Evolutionary conservation across 495 filamentous ascomycete species (phyloP), one percentile per base, ranked within the genome.

Genomic region (Neurospora discreta): DNA sequence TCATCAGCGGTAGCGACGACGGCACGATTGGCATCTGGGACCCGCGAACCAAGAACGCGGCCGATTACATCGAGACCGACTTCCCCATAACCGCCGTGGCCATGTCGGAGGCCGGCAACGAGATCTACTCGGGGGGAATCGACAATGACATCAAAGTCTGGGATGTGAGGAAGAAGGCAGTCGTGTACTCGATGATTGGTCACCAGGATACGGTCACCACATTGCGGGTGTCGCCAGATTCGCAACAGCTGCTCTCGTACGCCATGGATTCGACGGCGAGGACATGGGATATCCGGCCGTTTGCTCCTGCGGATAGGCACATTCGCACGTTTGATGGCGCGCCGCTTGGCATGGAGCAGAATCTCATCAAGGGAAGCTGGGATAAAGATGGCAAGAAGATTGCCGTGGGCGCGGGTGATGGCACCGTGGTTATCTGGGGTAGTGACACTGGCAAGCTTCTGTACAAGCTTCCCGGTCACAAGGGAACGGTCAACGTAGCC

Each of bases 111-210:
- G 93, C 93, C 20, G 95, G 95, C 18, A 97, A 95, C 78, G 96
- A 99, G 81, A 87, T 99, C 8, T 99, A 94, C 79, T 94, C 91
- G 20, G 95, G 95, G 42, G 92, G 94, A 11, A 98, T 99, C 71
- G 95, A 98, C 79, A 97, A 98, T 75, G 93, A 96, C 71, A 97
- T 99, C 78, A 94, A 96, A 78, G 92, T 95, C 8, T 99, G 95
- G 93, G 96, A 99, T 82, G 80, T 98, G 72, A 89, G 96, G 74
- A 98, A 97, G 82, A 93, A 94, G 78, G 88, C 89, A 0, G 87
- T 97, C 1, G 88, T 91, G 10, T 97, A 97, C 78, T 89, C 92
- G 3, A 90, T 99, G 87, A 75, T 91, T 10, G 95, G 96, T 3
- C 95, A 99, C 78, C 90, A 87, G 39, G 95, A 99, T 76, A 98